Evolutionary conservation across 179 eudicot species (phyloP).

Genomic region (Silene coronaria): DNA sequence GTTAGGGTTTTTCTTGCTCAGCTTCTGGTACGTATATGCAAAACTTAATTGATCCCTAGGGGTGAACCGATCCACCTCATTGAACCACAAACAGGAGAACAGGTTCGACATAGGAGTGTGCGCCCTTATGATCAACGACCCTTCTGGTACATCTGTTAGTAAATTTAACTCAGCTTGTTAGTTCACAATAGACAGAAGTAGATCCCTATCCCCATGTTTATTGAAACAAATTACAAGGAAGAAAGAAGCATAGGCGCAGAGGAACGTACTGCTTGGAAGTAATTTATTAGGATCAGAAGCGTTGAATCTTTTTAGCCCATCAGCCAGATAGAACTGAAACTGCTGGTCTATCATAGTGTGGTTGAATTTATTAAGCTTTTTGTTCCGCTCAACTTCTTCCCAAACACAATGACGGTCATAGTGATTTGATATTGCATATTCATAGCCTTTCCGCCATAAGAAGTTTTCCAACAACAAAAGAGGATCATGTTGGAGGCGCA

Average conservation of each 20-base stretch:
- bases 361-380: constrained; percentile 86
- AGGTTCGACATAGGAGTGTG: constrained; percentile 94
- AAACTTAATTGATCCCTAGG: constrained; percentile 91
- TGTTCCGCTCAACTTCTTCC: constrained; percentile 90
- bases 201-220: neutral
- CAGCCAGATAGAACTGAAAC: constrained; percentile 78
- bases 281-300: constrained; percentile 63
- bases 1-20: constrained; percentile 67
- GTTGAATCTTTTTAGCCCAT: constrained; percentile 72
- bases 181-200: neutral
- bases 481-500: constrained; percentile 83
- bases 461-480: constrained; percentile 70
- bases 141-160: constrained; percentile 87
- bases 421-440: constrained; percentile 90
- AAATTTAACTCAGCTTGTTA: constrained; percentile 8
- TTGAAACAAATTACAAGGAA: constrained; percentile 2
- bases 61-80: constrained; percentile 82
- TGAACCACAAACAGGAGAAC: constrained; percentile 90
- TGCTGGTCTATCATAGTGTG: constrained; percentile 80
- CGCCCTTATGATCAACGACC: constrained; percentile 80
- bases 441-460: constrained; percentile 77
- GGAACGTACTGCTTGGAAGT: constrained; percentile 77
- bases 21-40: constrained; percentile 75
- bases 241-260: neutral
- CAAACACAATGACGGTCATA: constrained; percentile 92